Percentiles rank a stretch among this genome's conserved stretches.
Conservation (phyloP, 768 basidiomycete species). For the Russula vinacea region DNA sequence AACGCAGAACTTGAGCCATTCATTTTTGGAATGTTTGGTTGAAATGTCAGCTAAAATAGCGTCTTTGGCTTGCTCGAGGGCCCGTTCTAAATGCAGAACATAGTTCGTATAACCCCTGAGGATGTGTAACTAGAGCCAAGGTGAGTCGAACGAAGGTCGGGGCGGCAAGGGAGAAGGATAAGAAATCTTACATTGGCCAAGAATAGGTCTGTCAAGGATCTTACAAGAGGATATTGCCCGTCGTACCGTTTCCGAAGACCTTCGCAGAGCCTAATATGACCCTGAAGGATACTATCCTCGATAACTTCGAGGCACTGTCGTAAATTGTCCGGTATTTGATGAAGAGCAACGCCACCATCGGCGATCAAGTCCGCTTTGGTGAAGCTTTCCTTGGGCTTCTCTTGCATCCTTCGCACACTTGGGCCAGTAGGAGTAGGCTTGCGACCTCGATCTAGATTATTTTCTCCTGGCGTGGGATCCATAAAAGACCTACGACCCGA, state of each 20-base stretch:
- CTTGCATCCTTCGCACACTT: conserved; percentile 46
- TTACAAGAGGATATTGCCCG: conserved; percentile 91
- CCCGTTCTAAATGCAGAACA: conserved; percentile 89
- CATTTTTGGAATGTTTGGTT: conserved; percentile 76
- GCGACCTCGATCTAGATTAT: conserved; percentile 38
- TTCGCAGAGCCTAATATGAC: conserved; percentile 81
- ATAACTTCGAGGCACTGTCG: conserved; percentile 83
- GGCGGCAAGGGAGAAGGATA: conserved; percentile 15
- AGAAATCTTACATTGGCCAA: conserved; percentile 70
- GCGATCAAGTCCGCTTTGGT: conserved; percentile 43
- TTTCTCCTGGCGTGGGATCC: conserved; percentile 41
- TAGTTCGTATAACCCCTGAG: conserved; percentile 92
- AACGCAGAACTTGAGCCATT: conserved; percentile 75
- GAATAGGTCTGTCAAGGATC: conserved; percentile 94
- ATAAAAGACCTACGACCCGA: conserved; percentile 64
- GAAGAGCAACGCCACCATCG: conserved; percentile 58
- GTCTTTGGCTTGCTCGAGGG: conserved; percentile 82
- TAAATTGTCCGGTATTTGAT: conserved; percentile 84
- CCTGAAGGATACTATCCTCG: conserved; percentile 80
- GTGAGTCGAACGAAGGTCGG: conserved; percentile 31
- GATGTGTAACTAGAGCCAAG: conserved; percentile 71
- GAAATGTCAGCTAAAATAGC: conserved; percentile 59
- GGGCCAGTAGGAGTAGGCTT: conserved; percentile 42
- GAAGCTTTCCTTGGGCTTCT: conserved; percentile 67
- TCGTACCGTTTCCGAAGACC: conserved; percentile 88